Conservation (phyloP, 2,329 filamentous ascomycete species). For the Cladophialophora yegresii region DNA sequence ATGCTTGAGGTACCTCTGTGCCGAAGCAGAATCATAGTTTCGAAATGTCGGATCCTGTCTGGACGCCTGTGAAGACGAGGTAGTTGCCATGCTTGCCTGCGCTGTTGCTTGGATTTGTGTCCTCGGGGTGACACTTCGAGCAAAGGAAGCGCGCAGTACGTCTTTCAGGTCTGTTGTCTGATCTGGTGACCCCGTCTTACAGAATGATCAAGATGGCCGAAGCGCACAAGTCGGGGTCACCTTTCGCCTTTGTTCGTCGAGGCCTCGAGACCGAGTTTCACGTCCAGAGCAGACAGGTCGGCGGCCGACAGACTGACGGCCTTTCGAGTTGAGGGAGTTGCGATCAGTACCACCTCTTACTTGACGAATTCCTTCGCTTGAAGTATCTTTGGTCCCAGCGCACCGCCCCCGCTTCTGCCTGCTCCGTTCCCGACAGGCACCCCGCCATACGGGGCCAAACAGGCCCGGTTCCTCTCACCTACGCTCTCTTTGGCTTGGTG, state of each 20-base stretch:
- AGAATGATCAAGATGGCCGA: too few species aligned
- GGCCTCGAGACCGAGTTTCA: background rate
- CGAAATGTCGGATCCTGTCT: conserved; percentile 50
- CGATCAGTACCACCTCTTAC: too few species aligned
- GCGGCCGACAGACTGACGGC: background rate
- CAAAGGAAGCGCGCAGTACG: background rate
- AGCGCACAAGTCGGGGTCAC: too few species aligned
- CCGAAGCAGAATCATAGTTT: conserved; percentile 49
- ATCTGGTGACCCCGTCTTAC: too few species aligned
- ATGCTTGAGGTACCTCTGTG: conserved; percentile 47
- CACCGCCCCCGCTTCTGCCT: background rate
- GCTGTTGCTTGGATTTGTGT: background rate
- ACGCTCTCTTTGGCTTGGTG: background rate
- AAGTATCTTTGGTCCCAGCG: background rate
- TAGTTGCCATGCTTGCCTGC: conserved; percentile 12
- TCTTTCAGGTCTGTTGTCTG: too few species aligned
- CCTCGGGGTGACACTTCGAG: background rate
- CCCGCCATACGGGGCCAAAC: background rate
- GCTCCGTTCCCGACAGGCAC: background rate
- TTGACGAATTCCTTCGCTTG: background rate
- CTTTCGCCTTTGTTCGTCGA: too few species aligned
- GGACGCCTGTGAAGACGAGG: background rate
- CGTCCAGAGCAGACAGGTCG: background rate
- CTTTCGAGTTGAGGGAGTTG: background rate
- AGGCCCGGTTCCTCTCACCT: background rate